Base-by-base conservation (phyloP, 805 yeast species). In the Kluyveromyces wickerhamii region DNA sequence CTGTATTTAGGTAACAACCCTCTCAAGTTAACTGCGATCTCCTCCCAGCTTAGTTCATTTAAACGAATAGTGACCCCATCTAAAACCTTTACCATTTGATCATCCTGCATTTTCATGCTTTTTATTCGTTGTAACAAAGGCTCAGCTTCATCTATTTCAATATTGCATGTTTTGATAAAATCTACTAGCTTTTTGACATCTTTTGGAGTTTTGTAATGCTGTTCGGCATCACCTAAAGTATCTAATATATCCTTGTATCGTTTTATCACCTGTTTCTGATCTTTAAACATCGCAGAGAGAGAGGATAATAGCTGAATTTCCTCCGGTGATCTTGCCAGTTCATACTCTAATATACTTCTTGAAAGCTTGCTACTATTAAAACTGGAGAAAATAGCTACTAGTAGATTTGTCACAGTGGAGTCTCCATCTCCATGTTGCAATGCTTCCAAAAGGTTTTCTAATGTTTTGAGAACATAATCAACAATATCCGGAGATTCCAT, bases 351-450 rank as follows among this genome's bases (percentile, higher is more conserved):
- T 2, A 76, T 57, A 40, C 66, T 66, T 24, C 85, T 62, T 5
- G 77, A 66, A 18, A 81, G 54, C 37, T 74, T 64, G 7, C 57
- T 51, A 19, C 68, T 62, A 4, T 65, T 67, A 33, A 79, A 66
- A 45, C 67, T 69, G 6, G 59, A 41, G 41, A 75, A 77, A 2
- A 81, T 54, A 14, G 72, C 69, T 14, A 67, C 62, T 19, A 82
- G 52, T 0, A 74, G 50, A 4, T 66, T 60, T 4, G 78, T 63
- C 1, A 79, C 61, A 4, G 66, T 58, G 9, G 69, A 65, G 48
- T 83, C 94, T 0, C 78, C 81, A 37, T 78, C 85, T 15, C 75
- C 74, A 52, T 79, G 79, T 22, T 73, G 65, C 12, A 83, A 59
- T 1, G 89, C 75, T 15, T 74, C 74, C 4, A 74, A 59, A 39